phyloP scores from a whole-genome alignment of 352 stramenopile genomes.

The Bremia lactucae region DNA sequence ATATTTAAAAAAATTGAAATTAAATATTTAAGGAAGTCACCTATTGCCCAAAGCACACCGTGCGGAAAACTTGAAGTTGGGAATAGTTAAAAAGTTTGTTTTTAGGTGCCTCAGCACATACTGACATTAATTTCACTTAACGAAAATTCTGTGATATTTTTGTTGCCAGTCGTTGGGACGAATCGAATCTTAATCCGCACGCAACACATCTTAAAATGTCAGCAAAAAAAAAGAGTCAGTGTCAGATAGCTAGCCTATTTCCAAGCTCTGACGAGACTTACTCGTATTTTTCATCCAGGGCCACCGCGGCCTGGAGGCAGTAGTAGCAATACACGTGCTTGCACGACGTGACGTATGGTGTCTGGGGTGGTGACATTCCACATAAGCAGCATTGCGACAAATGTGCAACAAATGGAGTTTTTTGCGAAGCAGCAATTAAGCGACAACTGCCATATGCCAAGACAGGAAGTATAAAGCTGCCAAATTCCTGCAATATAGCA shows the following conservation, averaged over 20 bases:
- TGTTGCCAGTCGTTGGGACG: conserved; percentile 38
- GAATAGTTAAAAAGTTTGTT: too few species aligned
- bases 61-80: too few species aligned
- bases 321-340: conserved; percentile 85
- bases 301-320: conserved; percentile 67
- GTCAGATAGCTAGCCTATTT: background rate
- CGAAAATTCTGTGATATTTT: too few species aligned
- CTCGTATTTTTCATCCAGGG: conserved; percentile 56
- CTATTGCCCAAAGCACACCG: too few species aligned
- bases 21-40: too few species aligned
- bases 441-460: conserved; percentile 52
- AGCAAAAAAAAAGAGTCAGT: background rate
- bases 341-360: conserved; percentile 81
- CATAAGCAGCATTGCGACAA: conserved; percentile 53
- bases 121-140: too few species aligned
- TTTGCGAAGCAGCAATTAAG: conserved; percentile 7
- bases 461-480: conserved; percentile 62
- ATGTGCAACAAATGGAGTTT: conserved; percentile 2
- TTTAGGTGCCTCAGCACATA: too few species aligned
- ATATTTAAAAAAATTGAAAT: too few species aligned
- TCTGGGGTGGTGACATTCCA: conserved; percentile 45
- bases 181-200: conserved; percentile 59
- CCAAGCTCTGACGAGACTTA: conserved; percentile 19
- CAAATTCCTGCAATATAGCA: conserved; percentile 50
- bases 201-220: conserved; percentile 32